A percentile compares a stretch with the other conserved stretches of the same genome.
Conservation (phyloP, 306 rosid genomes). For the Rosa lucieae region DNA sequence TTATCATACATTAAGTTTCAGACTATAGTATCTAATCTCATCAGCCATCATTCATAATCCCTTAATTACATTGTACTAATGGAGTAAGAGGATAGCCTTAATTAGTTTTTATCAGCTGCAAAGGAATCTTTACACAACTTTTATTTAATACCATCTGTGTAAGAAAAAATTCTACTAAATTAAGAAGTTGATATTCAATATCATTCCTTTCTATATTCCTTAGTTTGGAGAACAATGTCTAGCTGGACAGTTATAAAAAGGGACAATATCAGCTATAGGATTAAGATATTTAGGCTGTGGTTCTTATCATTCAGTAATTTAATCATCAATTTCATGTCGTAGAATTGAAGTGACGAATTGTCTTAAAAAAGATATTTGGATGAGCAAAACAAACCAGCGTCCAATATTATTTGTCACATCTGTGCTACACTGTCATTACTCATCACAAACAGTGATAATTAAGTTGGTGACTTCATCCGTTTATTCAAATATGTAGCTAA, state of each 20-base stretch:
- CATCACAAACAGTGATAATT: too few species aligned
- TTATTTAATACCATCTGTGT: neutral
- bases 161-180: neutral
- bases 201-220: conserved; percentile 18
- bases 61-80: neutral
- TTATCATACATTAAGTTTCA: neutral
- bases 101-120: neutral
- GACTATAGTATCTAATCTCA: neutral
- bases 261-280: neutral
- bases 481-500: too few species aligned
- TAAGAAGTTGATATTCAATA: conserved; percentile 1
- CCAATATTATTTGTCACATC: too few species aligned
- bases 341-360: too few species aligned
- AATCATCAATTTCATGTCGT: too few species aligned
- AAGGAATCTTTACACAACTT: neutral
- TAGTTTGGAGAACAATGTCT: neutral
- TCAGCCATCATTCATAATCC: neutral
- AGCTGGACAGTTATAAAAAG: neutral
- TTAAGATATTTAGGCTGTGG: too few species aligned
- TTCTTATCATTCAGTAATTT: too few species aligned
- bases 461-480: too few species aligned
- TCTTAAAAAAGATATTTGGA: too few species aligned
- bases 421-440: too few species aligned
- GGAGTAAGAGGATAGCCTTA: neutral
- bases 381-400: too few species aligned